These are phyloP conservation scores for Arbutus unedo DNA, from an alignment of 148 eudicot genomes.

Conservation along the genomic window DNA sequence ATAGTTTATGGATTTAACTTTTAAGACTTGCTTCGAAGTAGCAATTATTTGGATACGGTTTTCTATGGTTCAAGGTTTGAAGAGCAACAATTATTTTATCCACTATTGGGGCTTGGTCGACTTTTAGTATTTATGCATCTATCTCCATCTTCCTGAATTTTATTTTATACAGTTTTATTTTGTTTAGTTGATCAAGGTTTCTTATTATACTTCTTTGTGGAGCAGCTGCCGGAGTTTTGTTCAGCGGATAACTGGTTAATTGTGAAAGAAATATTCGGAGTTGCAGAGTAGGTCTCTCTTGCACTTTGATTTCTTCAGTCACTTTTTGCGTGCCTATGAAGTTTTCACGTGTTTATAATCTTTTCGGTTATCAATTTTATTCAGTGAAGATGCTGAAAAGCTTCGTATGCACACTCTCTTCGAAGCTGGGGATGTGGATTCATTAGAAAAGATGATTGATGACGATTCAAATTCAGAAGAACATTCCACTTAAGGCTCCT, in stretches of 20 bases:
- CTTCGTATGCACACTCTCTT: constrained; percentile 62
- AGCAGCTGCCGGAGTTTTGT: constrained; percentile 83
- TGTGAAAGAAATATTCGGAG: constrained; percentile 90
- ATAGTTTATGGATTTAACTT: not conserved
- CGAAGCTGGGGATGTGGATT: constrained; percentile 67
- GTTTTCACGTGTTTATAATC: not conserved
- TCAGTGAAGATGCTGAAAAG: constrained; percentile 88
- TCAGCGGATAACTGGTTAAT: constrained; percentile 65
- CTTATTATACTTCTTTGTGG: constrained; percentile 17
- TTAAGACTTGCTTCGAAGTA: not conserved
- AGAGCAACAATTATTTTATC: not conserved
- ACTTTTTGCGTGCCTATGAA: not conserved
- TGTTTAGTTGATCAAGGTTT: constrained; percentile 15
- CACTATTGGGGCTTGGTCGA: not conserved
- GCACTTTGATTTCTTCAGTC: constrained; percentile 13
- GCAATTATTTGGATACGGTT: not conserved
- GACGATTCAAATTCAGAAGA: constrained; percentile 48
- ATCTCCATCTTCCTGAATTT: not conserved
- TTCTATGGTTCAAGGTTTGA: constrained; percentile 1
- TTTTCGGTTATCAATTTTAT: constrained; percentile 1
- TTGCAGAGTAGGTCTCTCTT: constrained; percentile 72
- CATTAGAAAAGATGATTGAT: constrained; percentile 68
- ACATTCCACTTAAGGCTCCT: constrained; percentile 26
- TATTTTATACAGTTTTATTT: not conserved
- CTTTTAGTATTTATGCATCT: not conserved